A percentile compares a stretch with the other conserved stretches of the same genome.
These are phyloP conservation scores for Globisporangium canariense DNA, from an alignment of 352 stramenopile species.

Conservation along the genomic window DNA sequence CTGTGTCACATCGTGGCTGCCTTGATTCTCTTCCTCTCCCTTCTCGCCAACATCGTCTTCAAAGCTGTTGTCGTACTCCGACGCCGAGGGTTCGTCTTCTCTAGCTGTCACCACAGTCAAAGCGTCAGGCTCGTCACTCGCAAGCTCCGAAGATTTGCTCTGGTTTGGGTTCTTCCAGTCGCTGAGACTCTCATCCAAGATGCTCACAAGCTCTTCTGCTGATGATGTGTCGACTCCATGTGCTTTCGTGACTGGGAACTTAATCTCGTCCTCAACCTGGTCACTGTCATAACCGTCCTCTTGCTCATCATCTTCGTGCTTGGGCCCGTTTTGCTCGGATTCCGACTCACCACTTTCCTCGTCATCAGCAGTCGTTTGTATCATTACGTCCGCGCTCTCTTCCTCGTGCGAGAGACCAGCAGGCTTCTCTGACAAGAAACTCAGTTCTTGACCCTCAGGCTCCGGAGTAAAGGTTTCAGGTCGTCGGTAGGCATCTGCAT, in stretches of 20 bases:
- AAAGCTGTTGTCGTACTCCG: slow-evolving; percentile 55
- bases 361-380: not conserved
- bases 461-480: not conserved
- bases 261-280: not conserved
- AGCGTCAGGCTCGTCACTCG: not conserved
- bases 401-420: not conserved
- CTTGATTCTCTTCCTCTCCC: slow-evolving; percentile 13
- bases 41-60: slow-evolving; percentile 26
- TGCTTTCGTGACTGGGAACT: not conserved
- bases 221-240: slow-evolving; percentile 9
- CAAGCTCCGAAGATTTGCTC: not conserved
- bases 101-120: slow-evolving; percentile 4
- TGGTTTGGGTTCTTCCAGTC: slow-evolving; percentile 19
- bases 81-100: slow-evolving; percentile 3
- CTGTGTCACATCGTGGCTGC: not conserved
- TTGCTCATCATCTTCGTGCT: not conserved
- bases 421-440: not conserved
- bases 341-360: not conserved
- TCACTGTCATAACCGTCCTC: not conserved
- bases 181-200: slow-evolving; percentile 58
- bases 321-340: not conserved
- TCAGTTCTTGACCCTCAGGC: not conserved
- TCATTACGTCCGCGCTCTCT: slow-evolving; percentile 14
- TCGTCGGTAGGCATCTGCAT: not conserved
- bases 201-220: slow-evolving; percentile 42